phyloP scores from a whole-genome alignment of 805 yeast genomes.

The Kazachstania martiniae region DNA sequence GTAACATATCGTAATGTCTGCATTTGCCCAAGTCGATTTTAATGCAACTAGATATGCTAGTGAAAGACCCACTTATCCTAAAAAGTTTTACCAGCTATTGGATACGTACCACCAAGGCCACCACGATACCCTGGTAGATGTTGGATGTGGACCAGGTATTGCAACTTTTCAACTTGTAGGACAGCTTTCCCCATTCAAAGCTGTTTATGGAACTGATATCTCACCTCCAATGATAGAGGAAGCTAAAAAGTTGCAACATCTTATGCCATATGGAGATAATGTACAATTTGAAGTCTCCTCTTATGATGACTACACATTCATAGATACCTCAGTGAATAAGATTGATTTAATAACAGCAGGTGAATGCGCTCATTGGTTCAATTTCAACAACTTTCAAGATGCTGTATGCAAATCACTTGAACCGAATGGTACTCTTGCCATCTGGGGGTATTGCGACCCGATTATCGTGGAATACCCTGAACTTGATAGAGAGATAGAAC shows the following conservation, averaged over 20 bases:
- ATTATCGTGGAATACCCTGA: slow-evolving; percentile 40
- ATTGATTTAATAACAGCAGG: slow-evolving; percentile 67
- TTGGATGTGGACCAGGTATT: slow-evolving; percentile 77
- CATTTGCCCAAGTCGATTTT: slow-evolving; percentile 45
- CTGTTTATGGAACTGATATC: slow-evolving; percentile 53
- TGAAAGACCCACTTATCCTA: slow-evolving; percentile 62
- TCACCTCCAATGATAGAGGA: slow-evolving; percentile 44
- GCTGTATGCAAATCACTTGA: slow-evolving; percentile 41
- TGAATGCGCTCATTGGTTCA: slow-evolving; percentile 82
- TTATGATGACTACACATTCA: slow-evolving; percentile 11
- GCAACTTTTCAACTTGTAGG: slow-evolving; percentile 41
- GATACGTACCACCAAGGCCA: slow-evolving; percentile 33
- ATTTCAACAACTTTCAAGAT: slow-evolving; percentile 41
- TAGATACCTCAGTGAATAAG: slow-evolving; percentile 6
- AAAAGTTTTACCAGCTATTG: slow-evolving; percentile 34
- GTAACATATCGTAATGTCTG: slow-evolving; percentile 43
- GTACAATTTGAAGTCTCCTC: slow-evolving; percentile 25
- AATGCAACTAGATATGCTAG: slow-evolving; percentile 41
- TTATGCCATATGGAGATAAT: neutral
- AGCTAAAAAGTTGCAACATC: slow-evolving; percentile 27
- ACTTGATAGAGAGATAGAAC: slow-evolving; percentile 43
- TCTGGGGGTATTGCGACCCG: slow-evolving; percentile 76
- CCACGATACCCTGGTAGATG: slow-evolving; percentile 41
- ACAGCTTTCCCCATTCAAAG: slow-evolving; percentile 26
- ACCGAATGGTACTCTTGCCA: slow-evolving; percentile 56